These are phyloP conservation scores for Ceratopteris richardii DNA, from an alignment of 75 land plant genomes.

Conservation along the genomic window DNA sequence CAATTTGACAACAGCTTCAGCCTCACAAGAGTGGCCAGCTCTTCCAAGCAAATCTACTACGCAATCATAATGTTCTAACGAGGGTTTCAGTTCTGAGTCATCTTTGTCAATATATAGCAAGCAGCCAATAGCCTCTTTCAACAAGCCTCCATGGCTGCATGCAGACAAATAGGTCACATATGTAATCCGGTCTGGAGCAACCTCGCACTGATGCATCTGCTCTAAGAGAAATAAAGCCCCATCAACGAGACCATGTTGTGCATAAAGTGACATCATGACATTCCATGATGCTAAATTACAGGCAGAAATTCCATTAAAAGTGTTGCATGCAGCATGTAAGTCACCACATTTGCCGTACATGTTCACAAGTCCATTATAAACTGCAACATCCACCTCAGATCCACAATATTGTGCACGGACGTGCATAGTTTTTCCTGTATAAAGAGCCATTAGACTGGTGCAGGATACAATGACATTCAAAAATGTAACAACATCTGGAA, in stretches of 20 bases:
- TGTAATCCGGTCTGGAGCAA: not conserved
- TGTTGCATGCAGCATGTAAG: not conserved
- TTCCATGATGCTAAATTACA: constrained; percentile 14
- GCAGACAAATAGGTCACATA: not conserved
- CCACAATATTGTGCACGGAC: not conserved
- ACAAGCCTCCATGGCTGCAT: constrained; percentile 23
- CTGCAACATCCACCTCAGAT: not conserved
- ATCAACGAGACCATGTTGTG: constrained; percentile 8
- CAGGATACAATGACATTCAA: constrained; percentile 40
- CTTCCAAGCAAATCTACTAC: constrained; percentile 2
- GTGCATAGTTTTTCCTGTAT: not conserved
- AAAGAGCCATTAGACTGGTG: not conserved
- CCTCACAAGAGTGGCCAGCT: not conserved
- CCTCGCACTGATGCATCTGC: constrained; percentile 7
- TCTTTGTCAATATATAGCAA: not conserved
- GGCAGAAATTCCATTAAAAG: not conserved
- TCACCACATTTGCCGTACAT: constrained; percentile 2
- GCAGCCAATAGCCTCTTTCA: constrained; percentile 1
- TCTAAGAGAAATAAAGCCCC: constrained; percentile 8
- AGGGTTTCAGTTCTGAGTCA: no score
- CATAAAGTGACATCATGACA: constrained; percentile 9
- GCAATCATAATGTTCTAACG: constrained; percentile 1
- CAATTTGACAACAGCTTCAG: not conserved
- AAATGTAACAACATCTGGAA: constrained; percentile 49
- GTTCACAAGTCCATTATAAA: not conserved